Evolutionary conservation across 306 rosid genomes (phyloP), one percentile per base, ranked within the genome.

Genomic region (cucumber (Cucumis sativus)): DNA sequence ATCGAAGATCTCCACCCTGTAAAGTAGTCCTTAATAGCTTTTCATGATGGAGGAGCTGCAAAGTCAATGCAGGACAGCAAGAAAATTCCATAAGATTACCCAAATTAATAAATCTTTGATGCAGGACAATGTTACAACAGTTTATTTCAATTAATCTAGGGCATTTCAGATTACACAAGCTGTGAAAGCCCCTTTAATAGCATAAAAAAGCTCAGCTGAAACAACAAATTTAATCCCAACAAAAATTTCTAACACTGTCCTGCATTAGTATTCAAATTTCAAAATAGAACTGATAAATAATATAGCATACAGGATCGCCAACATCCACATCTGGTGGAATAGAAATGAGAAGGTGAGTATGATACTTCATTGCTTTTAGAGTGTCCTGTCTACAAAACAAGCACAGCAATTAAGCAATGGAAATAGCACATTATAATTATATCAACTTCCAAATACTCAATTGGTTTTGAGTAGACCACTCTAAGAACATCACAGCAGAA

Each of bases 321-420:
- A 86, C 58, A 15, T 86, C 90, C 18, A 51, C 41, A 30, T 77
- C 73, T 30, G 97, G 91, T 23, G 98, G 98, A 33, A 92, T 78
- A 51, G 93, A 92, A 65, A 95, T 92, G 79, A 92, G 84, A 79
- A 88, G 80, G 84, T 95, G 98, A 20, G 97, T 83, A 62, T 90
- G 86, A 66, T 82, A 62, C 85, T 85, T 92, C 84, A 92, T 77
- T 74, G 59, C 79, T 35, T 82, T 86, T 41, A 87, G 81, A 76
- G 79, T 75, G 75, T 58, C 67, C 86, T 43, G 33, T 74, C 97
- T 92, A 89, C 79, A 83, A 35, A 82, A 59, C 67, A 57, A 25
- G 23, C 40, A 70, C 49, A 39, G n/a, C 21, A 35, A 28, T 17
- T 16, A 68, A 20, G 5, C 3, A 67, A 67, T 18, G 73, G 4